A percentile compares a stretch with the other conserved stretches of the same genome.
Evolutionary conservation across 2,329 filamentous ascomycete genomes (phyloP).

Genomic region (Paecilomyces niveus): DNA sequence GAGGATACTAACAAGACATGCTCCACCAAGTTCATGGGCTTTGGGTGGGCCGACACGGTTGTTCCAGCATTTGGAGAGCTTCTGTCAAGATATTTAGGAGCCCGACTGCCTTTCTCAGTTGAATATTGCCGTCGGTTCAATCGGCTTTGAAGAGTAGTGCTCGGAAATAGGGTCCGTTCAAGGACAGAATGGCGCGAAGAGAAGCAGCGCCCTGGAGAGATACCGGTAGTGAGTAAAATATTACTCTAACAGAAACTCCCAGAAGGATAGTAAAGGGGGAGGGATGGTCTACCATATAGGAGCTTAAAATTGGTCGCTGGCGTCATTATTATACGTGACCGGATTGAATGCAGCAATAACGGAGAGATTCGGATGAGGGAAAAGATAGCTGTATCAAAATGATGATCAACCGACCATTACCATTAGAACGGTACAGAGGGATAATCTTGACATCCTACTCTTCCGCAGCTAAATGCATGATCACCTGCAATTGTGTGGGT

Average conservation of each 20-base stretch:
- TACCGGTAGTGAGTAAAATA: not conserved
- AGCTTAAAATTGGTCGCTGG: not conserved
- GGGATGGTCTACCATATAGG: not conserved
- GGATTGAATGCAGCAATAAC: not conserved
- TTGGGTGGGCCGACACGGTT: not conserved
- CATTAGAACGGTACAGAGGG: not conserved
- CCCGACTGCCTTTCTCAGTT: not conserved
- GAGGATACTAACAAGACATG: not conserved
- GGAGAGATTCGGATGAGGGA: not conserved
- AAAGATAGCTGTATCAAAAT: not conserved
- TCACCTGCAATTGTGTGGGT: not conserved
- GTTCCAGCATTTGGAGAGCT: not conserved
- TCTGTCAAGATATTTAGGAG: not conserved
- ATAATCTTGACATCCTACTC: not conserved
- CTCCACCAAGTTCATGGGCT: not conserved
- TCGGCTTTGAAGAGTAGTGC: not conserved
- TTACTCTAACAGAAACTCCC: not conserved
- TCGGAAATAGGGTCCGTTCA: not conserved
- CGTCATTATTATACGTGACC: not conserved
- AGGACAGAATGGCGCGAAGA: not conserved
- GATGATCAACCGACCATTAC: not conserved
- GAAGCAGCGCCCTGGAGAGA: not conserved
- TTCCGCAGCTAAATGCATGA: not conserved
- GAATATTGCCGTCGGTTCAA: not conserved
- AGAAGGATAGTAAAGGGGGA: not conserved